These are phyloP conservation scores for Funneliformis geosporum DNA, from an alignment of 192 early-diverging fungal species.

Conservation along the genomic window DNA sequence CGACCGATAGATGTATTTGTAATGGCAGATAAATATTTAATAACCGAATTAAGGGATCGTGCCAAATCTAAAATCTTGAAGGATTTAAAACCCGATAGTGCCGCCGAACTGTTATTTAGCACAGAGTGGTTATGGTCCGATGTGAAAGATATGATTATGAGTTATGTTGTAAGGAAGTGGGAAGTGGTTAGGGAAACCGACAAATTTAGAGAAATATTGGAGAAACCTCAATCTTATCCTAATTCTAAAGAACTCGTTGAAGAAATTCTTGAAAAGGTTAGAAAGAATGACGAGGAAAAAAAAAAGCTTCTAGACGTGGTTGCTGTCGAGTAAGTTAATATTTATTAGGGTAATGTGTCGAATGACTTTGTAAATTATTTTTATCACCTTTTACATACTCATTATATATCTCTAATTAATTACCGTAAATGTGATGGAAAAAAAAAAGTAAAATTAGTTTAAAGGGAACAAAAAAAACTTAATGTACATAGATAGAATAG, in stretches of 20 bases:
- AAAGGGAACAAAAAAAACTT: too few relatives aligned
- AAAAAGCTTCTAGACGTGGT: background rate
- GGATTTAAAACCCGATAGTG: background rate
- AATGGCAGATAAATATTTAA: conserved; percentile 31
- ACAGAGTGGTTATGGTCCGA: background rate
- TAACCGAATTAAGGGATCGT: conserved; percentile 1
- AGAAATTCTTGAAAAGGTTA: background rate
- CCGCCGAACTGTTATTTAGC: background rate
- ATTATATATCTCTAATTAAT: too few relatives aligned
- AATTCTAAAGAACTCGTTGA: background rate
- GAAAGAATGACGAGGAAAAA: background rate
- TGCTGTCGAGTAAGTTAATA: background rate
- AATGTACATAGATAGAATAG: too few relatives aligned
- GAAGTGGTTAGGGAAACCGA: conserved; percentile 11
- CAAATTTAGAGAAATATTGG: background rate
- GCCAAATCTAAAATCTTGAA: conserved; percentile 13
- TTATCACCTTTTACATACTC: too few relatives aligned
- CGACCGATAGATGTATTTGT: background rate
- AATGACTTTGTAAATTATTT: background rate
- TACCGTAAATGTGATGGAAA: too few relatives aligned
- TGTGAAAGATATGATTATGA: conserved; percentile 11
- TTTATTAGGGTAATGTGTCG: too few relatives aligned
- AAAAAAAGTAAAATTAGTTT: too few relatives aligned
- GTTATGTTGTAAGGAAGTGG: conserved; percentile 16
- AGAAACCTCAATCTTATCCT: background rate